Evolutionary conservation across 192 early-diverging fungal genomes (phyloP).

Genomic region (Irineochytrium annulatum): DNA sequence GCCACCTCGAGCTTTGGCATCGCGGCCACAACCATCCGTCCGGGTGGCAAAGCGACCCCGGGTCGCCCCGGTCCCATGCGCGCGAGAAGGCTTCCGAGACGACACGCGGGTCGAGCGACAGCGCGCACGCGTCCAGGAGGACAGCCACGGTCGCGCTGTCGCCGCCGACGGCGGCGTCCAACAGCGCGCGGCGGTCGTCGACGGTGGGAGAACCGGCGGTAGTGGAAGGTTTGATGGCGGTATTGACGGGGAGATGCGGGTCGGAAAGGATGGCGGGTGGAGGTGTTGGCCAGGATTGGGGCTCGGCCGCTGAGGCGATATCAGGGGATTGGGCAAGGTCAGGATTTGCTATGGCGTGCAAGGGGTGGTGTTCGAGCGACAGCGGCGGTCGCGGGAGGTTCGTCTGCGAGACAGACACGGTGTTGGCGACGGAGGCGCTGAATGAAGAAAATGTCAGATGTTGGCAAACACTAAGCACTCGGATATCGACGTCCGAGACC

Average conservation of each 20-base stretch:
- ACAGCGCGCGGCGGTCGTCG: slow-evolving; percentile 22
- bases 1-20: slow-evolving; percentile 9
- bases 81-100: slow-evolving; percentile 22
- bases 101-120: slow-evolving; percentile 15
- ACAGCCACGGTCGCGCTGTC: background rate
- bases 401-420: background rate
- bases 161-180: slow-evolving; percentile 17
- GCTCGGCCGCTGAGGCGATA: background rate
- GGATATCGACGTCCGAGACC: background rate
- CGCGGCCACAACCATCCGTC: slow-evolving; percentile 23
- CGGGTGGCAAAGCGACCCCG: slow-evolving; percentile 5
- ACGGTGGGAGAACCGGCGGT: background rate
- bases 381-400: too few species aligned
- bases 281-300: background rate
- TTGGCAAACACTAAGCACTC: background rate
- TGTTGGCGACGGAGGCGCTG: background rate
- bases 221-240: background rate
- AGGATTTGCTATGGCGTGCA: background rate
- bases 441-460: background rate
- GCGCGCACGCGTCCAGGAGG: slow-evolving; percentile 2
- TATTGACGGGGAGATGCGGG: background rate
- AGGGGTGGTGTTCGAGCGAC: too few species aligned
- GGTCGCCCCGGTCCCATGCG: slow-evolving; percentile 24
- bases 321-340: too few species aligned
- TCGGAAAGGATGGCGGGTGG: background rate